Evolutionary conservation across 331 rosid genomes (phyloP).

Genomic region (Pyrus hybrid): DNA sequence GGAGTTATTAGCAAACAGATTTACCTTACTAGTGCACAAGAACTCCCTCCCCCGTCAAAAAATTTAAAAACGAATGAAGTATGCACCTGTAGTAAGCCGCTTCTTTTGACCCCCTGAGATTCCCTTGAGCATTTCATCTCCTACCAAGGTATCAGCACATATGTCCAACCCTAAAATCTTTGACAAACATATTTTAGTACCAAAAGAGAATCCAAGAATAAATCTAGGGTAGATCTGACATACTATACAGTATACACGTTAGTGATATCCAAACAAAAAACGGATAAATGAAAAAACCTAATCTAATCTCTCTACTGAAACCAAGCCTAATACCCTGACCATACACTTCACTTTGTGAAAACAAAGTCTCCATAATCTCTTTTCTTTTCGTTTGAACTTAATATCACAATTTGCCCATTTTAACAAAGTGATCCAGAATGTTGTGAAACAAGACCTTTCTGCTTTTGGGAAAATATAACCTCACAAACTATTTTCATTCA

Average conservation of each 20-base stretch:
- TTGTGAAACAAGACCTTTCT: background rate
- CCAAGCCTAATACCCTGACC: too few relatives aligned
- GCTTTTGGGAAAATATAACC: background rate
- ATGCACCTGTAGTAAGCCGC: slow-evolving; percentile 30
- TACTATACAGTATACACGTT: background rate
- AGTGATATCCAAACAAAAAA: background rate
- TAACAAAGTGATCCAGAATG: background rate
- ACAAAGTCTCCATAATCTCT: background rate
- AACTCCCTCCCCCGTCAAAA: background rate
- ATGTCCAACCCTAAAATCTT: slow-evolving; percentile 99
- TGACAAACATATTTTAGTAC: slow-evolving; percentile 60
- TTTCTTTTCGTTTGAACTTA: background rate
- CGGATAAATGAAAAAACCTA: background rate
- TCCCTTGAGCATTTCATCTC: slow-evolving; percentile 99
- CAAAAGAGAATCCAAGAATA: slow-evolving; percentile 8
- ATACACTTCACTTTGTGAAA: too few relatives aligned
- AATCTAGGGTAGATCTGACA: background rate
- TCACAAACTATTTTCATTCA: background rate
- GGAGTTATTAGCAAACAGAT: slow-evolving; percentile 23
- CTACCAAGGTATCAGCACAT: slow-evolving; percentile 97
- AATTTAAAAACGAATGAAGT: background rate
- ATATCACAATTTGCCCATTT: background rate
- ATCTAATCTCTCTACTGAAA: background rate
- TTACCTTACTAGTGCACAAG: slow-evolving; percentile 6
- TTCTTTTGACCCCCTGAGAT: slow-evolving; percentile 93